Evolutionary conservation across 441 rosid species (phyloP), one percentile per base, ranked within the genome.

Genomic region (Euphorbia neoarborescens): DNA sequence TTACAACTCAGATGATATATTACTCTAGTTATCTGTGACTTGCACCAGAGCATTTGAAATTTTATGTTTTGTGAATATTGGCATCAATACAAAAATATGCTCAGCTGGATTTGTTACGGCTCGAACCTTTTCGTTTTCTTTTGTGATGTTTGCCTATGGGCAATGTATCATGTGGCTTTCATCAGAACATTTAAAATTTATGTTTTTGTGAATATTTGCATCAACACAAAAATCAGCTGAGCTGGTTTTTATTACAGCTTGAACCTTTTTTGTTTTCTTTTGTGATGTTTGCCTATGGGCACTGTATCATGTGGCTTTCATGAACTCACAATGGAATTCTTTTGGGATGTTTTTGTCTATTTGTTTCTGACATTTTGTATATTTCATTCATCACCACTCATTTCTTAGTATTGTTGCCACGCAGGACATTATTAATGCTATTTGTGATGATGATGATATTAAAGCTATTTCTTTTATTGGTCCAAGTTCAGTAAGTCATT

Each of bases 391-490:
- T 53, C 40, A 35, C 28, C 28, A 68, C 65, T 73, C 61, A 51
- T 59, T 65, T 71, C 80, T 48, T 48, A 35, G 59, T 24, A 35
- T 38, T 69, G 22, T 56, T 48, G 38, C 38, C 65, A 73, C 69
- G 58, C 86, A 92, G 98, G 97, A 88, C 72, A 80, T 86, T 71
- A 85, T 87, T 64, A 88, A 90, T 86, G 90, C 91, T 68, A 90
- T 92, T 76, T 92, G 98, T 73, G 98, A 92, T 78, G 83, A 89
- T 68, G 91, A 86, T 0, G 77, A 88, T 73, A 84, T 92, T 74
- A 88, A 80, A 79, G 98, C 98, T 70, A 75, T 92, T 72, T 92
- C 98, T 51, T 92, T 90, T 78, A 92, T 89, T 63, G 98, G 98
- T 74, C 85, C 91, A 0, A 85, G 87, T 80, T 84, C 83, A 42